Base-by-base conservation (phyloP, 2,329 filamentous ascomycete species). In the Colletotrichum sp. region DNA sequence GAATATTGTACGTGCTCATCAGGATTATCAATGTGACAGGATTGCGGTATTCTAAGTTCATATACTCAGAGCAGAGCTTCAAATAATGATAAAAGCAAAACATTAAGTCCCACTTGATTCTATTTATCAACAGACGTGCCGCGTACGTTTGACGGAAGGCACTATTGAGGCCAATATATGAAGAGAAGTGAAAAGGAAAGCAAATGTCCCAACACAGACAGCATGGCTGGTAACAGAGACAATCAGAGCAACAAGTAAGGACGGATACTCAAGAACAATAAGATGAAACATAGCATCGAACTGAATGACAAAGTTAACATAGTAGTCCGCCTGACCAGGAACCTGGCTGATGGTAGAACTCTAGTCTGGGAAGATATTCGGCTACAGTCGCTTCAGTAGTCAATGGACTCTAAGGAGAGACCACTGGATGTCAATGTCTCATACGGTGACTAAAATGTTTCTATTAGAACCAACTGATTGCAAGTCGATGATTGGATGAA, bases 381-480 rank as follows among this genome's bases (percentile, higher is more conserved):
- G 39, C 9, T 6, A n/a, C 39, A n/a, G 8, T 44, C 18, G 8
- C 39, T 3, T 44, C 39, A 44, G 39, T 22, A 22, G 44, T 48
- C 44, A 48, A 6, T 48, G 10, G 18, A n/a, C 18, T 48, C 44
- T 7, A 22, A 6, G 0, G 10, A 18, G 9, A 1, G 18, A 48
- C 44, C 44, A n/a, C 9, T 9, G 6, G 18, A n/a, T 48, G 5
- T n/a, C 18, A 12, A 48, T 7, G 5, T 48, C 18, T 48, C 18
- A 12, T 48, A 48, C 6, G 3, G 18, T 48, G 18, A 44, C 9
- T 1, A 18, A n/a, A n/a, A n/a, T 5, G 8, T 0, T 44, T n/a
- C 39, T 3, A 44, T n/a, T 3, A n/a, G 18, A n/a, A 44, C 0
- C 39, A 18, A 0, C 8, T 10, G 5, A n/a, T n/a, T 10, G 16